Evolutionary conservation across 1,139 yeast species (phyloP).

Genomic region (Candida dubliniensis): DNA sequence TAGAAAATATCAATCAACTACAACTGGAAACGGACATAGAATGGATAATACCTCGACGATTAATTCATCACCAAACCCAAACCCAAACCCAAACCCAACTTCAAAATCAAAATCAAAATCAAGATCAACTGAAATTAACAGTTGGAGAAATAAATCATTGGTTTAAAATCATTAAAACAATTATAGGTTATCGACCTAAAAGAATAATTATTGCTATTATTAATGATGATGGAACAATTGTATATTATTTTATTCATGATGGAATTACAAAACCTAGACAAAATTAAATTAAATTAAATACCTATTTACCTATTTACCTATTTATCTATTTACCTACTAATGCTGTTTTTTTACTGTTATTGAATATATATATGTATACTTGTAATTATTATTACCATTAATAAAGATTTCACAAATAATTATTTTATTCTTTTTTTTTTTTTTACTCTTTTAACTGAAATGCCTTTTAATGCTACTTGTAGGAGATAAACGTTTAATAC

Average conservation of each 20-base stretch:
- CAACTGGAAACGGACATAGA: slow-evolving; percentile 20
- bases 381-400: background rate
- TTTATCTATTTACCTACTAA: no score
- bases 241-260: slow-evolving; percentile 62
- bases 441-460: background rate
- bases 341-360: background rate
- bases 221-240: slow-evolving; percentile 66
- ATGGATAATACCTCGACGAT: slow-evolving; percentile 36
- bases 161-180: slow-evolving; percentile 20
- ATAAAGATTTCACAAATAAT: background rate
- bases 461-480: slow-evolving; percentile 1
- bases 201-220: slow-evolving; percentile 56
- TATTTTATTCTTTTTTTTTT: background rate
- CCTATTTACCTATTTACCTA: no score
- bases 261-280: slow-evolving; percentile 63
- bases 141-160: slow-evolving; percentile 30
- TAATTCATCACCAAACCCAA: slow-evolving; percentile 3
- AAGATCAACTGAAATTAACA: slow-evolving; percentile 12
- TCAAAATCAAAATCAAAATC: no score
- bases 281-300: slow-evolving; percentile 27
- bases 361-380: no score
- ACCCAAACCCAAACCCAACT: no score
- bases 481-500: no score
- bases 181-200: slow-evolving; percentile 24
- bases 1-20: no score